Evolutionary conservation across 2,329 filamentous ascomycete species (phyloP).

Genomic region (Fusarium sp.): DNA sequence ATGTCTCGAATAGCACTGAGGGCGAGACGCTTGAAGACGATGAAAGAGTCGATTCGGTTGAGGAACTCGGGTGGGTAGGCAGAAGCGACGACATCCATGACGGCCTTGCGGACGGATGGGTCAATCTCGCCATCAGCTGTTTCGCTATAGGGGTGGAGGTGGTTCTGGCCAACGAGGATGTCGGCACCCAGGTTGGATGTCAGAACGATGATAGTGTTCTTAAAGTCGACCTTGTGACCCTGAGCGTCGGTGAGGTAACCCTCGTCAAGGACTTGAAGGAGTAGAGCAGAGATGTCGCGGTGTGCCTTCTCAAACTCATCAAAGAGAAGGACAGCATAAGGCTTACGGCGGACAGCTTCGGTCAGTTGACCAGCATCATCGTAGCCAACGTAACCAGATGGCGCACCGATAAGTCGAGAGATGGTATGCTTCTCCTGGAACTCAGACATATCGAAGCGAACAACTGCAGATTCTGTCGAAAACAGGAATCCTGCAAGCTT

Average conservation of each 20-base stretch:
- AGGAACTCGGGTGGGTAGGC: constrained; percentile 91
- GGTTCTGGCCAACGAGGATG: constrained; percentile 83
- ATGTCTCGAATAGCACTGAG: constrained; percentile 85
- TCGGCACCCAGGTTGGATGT: constrained; percentile 95
- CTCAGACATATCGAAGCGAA: constrained; percentile 97
- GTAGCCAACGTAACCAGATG: constrained; percentile 95
- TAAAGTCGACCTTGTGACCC: constrained; percentile 96
- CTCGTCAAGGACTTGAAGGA: constrained; percentile 95
- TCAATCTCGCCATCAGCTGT: constrained; percentile 75
- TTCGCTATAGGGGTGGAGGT: constrained; percentile 71
- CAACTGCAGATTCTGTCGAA: constrained; percentile 88
- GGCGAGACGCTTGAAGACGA: constrained; percentile 90
- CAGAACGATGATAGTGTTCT: constrained; percentile 95
- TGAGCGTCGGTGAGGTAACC: constrained; percentile 95
- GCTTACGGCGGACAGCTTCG: constrained; percentile 93
- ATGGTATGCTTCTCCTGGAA: constrained; percentile 98
- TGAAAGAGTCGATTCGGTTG: constrained; percentile 96
- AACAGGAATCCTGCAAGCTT: constrained; percentile 94
- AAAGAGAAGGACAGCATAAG: constrained; percentile 93
- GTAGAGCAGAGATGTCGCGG: constrained; percentile 88
- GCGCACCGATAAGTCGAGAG: constrained; percentile 89
- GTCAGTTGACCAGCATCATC: constrained; percentile 97
- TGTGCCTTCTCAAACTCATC: constrained; percentile 99
- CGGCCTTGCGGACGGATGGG: constrained; percentile 76
- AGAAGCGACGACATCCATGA: constrained; percentile 86